These are phyloP conservation scores for Cardamine chenopodiifolia DNA, from an alignment of 345 rosid genomes.

Conservation along the genomic window DNA sequence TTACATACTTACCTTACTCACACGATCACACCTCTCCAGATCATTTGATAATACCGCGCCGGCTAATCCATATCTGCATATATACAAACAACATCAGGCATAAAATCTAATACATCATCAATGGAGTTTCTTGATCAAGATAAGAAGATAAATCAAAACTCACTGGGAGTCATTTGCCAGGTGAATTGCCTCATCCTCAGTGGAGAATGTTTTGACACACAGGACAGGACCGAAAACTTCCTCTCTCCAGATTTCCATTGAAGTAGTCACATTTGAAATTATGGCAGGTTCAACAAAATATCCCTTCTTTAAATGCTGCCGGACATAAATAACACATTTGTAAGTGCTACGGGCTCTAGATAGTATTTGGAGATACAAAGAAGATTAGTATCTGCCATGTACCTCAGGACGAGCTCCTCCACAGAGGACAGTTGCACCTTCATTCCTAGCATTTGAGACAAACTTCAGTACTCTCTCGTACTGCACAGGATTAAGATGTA, in stretches of 20 bases:
- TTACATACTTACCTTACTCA: slow-evolving; percentile 68
- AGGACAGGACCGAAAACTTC: slow-evolving; percentile 99
- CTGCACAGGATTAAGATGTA: slow-evolving; percentile 49
- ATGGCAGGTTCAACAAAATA: slow-evolving; percentile 84
- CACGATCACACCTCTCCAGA: slow-evolving; percentile 88
- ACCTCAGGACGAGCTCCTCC: slow-evolving; percentile 92
- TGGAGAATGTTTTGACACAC: slow-evolving; percentile 81
- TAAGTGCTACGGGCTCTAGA: slow-evolving; percentile 1
- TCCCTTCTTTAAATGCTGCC: slow-evolving; percentile 82
- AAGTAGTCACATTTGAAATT: slow-evolving; percentile 69
- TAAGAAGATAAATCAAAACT: slow-evolving; percentile 43
- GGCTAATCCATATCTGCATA: slow-evolving; percentile 72
- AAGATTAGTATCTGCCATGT: slow-evolving; percentile 24
- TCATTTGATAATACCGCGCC: slow-evolving; percentile 91
- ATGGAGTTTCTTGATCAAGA: slow-evolving; percentile 11
- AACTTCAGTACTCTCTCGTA: slow-evolving; percentile 73
- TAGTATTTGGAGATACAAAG: slow-evolving; percentile 16
- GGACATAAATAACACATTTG: slow-evolving; percentile 26
- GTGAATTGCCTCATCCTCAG: slow-evolving; percentile 94
- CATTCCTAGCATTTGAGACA: slow-evolving; percentile 80
- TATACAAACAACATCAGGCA: slow-evolving; percentile 27
- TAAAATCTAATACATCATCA: slow-evolving; percentile 3
- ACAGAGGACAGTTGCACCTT: slow-evolving; percentile 83
- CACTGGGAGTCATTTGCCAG: slow-evolving; percentile 92
- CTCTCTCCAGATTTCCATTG: slow-evolving; percentile 99